Base-by-base conservation (phyloP, 148 eudicot genomes). In the Cornus controversa region DNA sequence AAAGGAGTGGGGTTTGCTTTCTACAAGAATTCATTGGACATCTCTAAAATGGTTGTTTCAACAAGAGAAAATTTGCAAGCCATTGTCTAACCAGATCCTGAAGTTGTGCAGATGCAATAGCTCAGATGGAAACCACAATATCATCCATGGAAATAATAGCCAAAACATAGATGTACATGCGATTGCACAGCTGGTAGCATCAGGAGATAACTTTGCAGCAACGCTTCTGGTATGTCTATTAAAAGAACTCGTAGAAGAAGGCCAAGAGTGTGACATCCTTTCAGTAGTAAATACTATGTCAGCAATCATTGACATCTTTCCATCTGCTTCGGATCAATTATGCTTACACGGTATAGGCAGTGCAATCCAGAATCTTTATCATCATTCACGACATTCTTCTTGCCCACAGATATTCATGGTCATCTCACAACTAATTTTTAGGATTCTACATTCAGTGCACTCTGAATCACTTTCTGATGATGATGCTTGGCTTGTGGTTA, bases 41-140 rank as follows among this genome's bases (percentile, higher is more conserved):
- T 88, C 99, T 45, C 73, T 93, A 68, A 89, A 85, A 84, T 96
- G 99, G 99, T 75, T 96, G 78, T 96, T 96, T 83, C 98, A 91
- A 84, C 95, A 96, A 80, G 97, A 93, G 71, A 88, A 82, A 82
- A 85, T 96, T 66, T 76, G 85, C 86, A 86, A 87, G 78, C 78
- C 83, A 27, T 83, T 96, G 80, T 87, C 89, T 70, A n/a, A 62
- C 77, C 93, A 90, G 81, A 88, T 96, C 78, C 83, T 96, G 66
- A 88, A 85, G 58, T 84, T 89, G 54, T 91, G 94, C 87, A 88
- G 85, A 85, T 79, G 81, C 72, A 76, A 69, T 64, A 72, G 37
- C 71, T 80, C 87, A 16, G 71, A 58, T 70, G 76, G 75, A 42
- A 73, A 83, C 18, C 82, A 75, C 60, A 58, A 82, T 29, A 53